These are phyloP conservation scores for Phaeosphaeria sp. DNA, from an alignment of 2,329 filamentous ascomycete species.

Conservation along the genomic window DNA sequence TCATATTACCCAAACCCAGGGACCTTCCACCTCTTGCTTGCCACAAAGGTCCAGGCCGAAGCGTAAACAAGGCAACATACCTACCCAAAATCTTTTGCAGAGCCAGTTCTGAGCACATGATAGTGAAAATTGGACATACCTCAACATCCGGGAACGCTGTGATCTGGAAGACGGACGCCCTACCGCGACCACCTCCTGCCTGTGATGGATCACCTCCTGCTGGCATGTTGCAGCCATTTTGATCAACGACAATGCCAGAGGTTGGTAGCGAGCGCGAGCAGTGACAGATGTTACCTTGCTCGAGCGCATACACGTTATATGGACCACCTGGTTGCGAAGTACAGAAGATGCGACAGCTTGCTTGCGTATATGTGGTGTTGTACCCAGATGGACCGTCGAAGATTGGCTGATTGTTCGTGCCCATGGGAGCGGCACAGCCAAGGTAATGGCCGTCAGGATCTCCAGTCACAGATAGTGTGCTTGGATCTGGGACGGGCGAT, in stretches of 20 bases:
- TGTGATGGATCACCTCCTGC: neutral
- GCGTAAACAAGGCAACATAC: slow-evolving; percentile 1
- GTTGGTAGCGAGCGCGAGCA: neutral
- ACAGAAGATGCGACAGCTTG: neutral
- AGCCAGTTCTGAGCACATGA: slow-evolving; percentile 3
- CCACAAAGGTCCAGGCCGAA: slow-evolving; percentile 1
- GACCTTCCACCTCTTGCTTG: slow-evolving; percentile 1
- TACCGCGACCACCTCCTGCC: neutral
- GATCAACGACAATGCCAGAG: neutral
- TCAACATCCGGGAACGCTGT: neutral
- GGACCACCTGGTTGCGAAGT: neutral
- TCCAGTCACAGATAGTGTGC: neutral
- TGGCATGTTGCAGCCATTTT: neutral
- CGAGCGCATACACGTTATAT: neutral
- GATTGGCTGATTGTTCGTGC: neutral
- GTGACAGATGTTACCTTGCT: neutral
- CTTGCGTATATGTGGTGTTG: neutral
- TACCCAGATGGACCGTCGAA: neutral
- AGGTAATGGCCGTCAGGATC: neutral
- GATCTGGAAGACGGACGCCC: neutral
- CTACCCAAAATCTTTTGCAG: neutral
- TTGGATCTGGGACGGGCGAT: neutral
- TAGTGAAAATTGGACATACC: neutral
- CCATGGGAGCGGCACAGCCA: neutral
- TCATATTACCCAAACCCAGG: neutral